A percentile compares a stretch with the other conserved stretches of the same genome.
Evolutionary conservation across 352 stramenopile genomes (phyloP).

Genomic region (Nothophytophthora sp.): DNA sequence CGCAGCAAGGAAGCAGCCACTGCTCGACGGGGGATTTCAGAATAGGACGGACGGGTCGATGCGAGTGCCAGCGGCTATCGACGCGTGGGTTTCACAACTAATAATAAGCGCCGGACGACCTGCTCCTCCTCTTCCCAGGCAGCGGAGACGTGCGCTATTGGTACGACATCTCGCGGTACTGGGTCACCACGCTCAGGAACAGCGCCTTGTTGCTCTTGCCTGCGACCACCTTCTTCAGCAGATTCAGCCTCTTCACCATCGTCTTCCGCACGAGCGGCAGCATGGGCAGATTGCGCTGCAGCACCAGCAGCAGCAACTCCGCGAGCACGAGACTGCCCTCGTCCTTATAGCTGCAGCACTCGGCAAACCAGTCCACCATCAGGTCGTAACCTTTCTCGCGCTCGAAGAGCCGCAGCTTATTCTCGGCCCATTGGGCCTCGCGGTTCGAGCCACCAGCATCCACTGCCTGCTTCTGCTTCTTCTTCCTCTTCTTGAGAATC

Average conservation of each 20-base stretch:
- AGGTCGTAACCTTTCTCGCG: conserved; percentile 53
- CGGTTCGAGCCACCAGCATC: no score
- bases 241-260: conserved; percentile 23
- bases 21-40: no score
- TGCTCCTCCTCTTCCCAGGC: no score
- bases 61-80: no score
- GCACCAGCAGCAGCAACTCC: conserved; percentile 53
- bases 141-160: conserved; percentile 7
- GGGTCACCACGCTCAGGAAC: conserved; percentile 33
- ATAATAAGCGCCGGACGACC: no score
- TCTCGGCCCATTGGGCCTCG: no score
- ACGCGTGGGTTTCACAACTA: no score
- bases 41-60: no score
- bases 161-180: conserved; percentile 37
- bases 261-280: conserved; percentile 52
- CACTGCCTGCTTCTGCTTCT: background rate
- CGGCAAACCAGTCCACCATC: conserved; percentile 59
- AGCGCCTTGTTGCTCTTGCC: conserved; percentile 53
- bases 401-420: conserved; percentile 54
- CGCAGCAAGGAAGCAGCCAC: no score
- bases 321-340: conserved; percentile 45
- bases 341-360: conserved; percentile 47
- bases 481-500: background rate
- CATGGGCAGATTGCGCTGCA: conserved; percentile 50
- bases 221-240: conserved; percentile 30